These are phyloP conservation scores for Zelopaecilomyces penicillatus DNA, from an alignment of 2,329 filamentous ascomycete genomes.

Conservation along the genomic window DNA sequence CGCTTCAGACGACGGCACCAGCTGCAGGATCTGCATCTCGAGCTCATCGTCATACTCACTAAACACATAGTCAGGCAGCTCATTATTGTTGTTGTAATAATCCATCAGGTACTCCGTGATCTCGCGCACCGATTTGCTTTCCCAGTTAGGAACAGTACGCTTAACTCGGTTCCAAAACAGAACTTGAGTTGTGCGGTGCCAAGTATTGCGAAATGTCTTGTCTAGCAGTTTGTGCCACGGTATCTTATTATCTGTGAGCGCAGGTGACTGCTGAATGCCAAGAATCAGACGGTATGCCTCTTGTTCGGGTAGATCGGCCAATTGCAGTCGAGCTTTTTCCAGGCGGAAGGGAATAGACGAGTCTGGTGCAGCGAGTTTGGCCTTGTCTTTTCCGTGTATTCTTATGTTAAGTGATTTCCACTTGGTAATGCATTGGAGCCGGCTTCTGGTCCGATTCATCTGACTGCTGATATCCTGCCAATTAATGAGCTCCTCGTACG, in stretches of 20 bases:
- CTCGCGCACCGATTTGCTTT: constrained; percentile 24
- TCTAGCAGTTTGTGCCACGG: constrained; percentile 40
- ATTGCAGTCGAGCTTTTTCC: constrained; percentile 34
- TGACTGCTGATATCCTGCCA: constrained; percentile 57
- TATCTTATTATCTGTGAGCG: constrained; percentile 36
- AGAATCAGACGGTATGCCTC: constrained; percentile 38
- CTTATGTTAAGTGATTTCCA: constrained; percentile 45
- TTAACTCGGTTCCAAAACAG: constrained; percentile 33
- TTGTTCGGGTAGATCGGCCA: constrained; percentile 31
- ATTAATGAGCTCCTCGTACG: constrained; percentile 49
- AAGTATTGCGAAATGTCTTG: constrained; percentile 30
- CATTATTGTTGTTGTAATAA: constrained; percentile 24
- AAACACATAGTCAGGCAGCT: constrained; percentile 25
- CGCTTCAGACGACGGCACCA: constrained; percentile 10
- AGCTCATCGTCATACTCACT: constrained; percentile 20
- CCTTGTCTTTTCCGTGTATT: constrained; percentile 23
- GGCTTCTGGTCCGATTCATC: constrained; percentile 53
- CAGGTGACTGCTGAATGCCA: constrained; percentile 34
- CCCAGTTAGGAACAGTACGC: constrained; percentile 23
- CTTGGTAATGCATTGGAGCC: constrained; percentile 60
- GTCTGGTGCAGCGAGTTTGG: constrained; percentile 20
- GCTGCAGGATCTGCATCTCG: constrained; percentile 23
- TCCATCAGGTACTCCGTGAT: constrained; percentile 27
- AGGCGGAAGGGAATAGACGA: constrained; percentile 32
- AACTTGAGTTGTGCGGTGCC: constrained; percentile 28